Evolutionary conservation across 202 grass and related monocot genomes (phyloP).

Genomic region (Sporobolus alterniflorus): DNA sequence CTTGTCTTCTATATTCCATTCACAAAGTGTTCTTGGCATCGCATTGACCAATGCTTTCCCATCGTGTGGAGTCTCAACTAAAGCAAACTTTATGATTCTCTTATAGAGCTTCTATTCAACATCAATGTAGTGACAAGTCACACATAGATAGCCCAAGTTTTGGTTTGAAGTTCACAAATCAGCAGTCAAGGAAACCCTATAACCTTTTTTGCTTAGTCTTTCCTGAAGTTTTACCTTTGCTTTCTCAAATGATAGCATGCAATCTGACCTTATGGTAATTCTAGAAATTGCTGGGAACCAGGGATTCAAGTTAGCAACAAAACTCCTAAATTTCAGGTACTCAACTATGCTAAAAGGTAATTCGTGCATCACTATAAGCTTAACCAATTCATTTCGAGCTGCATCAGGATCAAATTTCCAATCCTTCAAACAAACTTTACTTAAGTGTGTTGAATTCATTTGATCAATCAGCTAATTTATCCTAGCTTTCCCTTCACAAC

Average conservation of each 20-base stretch:
- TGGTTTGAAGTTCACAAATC: neutral
- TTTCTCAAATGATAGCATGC: neutral
- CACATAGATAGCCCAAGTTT: neutral
- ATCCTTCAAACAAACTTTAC: neutral
- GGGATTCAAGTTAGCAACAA: neutral
- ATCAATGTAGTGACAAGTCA: neutral
- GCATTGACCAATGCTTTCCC: too few relatives aligned
- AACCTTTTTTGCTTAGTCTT: fast-evolving
- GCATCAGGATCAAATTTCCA: neutral
- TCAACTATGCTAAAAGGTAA: neutral
- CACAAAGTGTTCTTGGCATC: too few relatives aligned
- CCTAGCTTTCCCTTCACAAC: neutral
- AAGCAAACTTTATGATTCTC: neutral
- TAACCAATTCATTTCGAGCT: neutral
- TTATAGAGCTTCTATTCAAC: neutral
- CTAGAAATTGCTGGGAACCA: neutral
- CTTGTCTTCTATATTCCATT: too few relatives aligned
- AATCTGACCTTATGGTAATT: neutral
- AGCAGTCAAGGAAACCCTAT: neutral
- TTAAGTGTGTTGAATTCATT: too few relatives aligned
- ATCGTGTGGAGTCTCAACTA: neutral
- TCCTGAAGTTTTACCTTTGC: neutral
- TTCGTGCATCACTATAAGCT: neutral
- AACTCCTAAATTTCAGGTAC: neutral
- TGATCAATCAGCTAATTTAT: neutral